Conservation (phyloP, 2,329 filamentous ascomycete genomes). For the Penicillium expansum region DNA sequence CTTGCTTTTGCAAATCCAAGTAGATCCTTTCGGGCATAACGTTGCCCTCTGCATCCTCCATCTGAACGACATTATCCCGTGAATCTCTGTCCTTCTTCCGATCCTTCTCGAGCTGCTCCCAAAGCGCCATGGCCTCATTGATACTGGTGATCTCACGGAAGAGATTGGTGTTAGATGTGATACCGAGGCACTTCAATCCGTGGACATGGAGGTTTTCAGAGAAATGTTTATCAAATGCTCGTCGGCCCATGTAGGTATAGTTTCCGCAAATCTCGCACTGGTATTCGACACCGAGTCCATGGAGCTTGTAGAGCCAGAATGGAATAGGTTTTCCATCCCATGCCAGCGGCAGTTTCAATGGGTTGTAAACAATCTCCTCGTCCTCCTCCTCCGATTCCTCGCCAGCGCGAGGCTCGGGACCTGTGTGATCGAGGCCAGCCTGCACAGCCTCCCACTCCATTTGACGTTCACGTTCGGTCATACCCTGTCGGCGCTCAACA, state of each 20-base stretch:
- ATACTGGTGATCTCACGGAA: constrained; percentile 95
- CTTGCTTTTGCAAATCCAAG: constrained; percentile 89
- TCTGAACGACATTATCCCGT: constrained; percentile 86
- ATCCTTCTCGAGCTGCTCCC: constrained; percentile 89
- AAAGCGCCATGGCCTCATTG: constrained; percentile 80
- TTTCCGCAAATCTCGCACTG: constrained; percentile 96
- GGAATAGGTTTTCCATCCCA: constrained; percentile 99
- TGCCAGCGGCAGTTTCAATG: constrained; percentile 87
- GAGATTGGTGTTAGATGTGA: constrained; percentile 76
- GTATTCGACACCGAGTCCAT: constrained; percentile 92
- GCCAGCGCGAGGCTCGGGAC: constrained; percentile 41
- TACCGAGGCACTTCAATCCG: constrained; percentile 88
- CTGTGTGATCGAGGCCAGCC: constrained; percentile 52
- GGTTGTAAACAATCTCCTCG: constrained; percentile 93
- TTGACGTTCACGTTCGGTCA: constrained; percentile 94
- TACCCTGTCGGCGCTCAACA: constrained; percentile 92
- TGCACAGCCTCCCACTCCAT: constrained; percentile 89
- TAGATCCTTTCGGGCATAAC: constrained; percentile 99
- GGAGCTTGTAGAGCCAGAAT: constrained; percentile 97
- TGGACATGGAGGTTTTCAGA: constrained; percentile 91
- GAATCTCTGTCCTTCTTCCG: constrained; percentile 73
- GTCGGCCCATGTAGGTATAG: constrained; percentile 96
- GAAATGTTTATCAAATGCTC: constrained; percentile 98
- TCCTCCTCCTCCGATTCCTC: constrained; percentile 70
- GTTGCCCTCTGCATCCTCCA: constrained; percentile 96